Conservation (phyloP, 2,329 filamentous ascomycete genomes). For the Colletotrichum coccodes region DNA sequence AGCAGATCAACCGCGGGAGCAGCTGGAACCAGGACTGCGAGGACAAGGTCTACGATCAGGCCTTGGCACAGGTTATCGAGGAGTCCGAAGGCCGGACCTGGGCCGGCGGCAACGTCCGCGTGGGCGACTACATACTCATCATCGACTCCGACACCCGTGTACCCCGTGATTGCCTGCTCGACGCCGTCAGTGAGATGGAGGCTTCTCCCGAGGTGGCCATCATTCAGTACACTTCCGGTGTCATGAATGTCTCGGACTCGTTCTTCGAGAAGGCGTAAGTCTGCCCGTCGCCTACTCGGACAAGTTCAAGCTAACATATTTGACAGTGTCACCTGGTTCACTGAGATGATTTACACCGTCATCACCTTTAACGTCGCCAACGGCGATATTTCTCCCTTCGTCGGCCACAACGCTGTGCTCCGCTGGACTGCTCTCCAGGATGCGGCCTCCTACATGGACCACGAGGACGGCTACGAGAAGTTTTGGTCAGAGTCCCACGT, state of each 20-base stretch:
- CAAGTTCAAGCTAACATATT: slow-evolving; percentile 41
- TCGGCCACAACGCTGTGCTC: slow-evolving; percentile 81
- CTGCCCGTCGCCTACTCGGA: neutral
- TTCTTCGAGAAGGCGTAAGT: slow-evolving; percentile 74
- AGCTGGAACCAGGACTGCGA: slow-evolving; percentile 52
- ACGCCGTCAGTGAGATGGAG: slow-evolving; percentile 78
- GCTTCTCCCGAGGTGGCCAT: slow-evolving; percentile 76
- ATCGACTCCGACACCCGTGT: slow-evolving; percentile 77
- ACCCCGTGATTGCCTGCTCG: slow-evolving; percentile 73
- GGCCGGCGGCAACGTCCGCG: slow-evolving; percentile 66
- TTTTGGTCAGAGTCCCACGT: slow-evolving; percentile 83
- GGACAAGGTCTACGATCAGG: slow-evolving; percentile 54
- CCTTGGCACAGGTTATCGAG: slow-evolving; percentile 55
- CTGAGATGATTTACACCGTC: slow-evolving; percentile 79
- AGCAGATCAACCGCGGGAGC: slow-evolving; percentile 49
- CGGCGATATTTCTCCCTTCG: slow-evolving; percentile 79
- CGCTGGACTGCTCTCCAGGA: slow-evolving; percentile 65
- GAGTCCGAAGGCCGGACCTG: slow-evolving; percentile 63
- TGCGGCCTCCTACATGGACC: slow-evolving; percentile 45
- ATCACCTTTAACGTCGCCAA: slow-evolving; percentile 77
- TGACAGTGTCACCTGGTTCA: slow-evolving; percentile 76
- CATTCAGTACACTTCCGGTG: slow-evolving; percentile 77
- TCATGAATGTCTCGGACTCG: slow-evolving; percentile 79
- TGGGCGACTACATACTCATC: slow-evolving; percentile 72
- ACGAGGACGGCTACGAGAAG: slow-evolving; percentile 69